phyloP scores from a whole-genome alignment of 257 asterid species.

The Capsicum chinense region DNA sequence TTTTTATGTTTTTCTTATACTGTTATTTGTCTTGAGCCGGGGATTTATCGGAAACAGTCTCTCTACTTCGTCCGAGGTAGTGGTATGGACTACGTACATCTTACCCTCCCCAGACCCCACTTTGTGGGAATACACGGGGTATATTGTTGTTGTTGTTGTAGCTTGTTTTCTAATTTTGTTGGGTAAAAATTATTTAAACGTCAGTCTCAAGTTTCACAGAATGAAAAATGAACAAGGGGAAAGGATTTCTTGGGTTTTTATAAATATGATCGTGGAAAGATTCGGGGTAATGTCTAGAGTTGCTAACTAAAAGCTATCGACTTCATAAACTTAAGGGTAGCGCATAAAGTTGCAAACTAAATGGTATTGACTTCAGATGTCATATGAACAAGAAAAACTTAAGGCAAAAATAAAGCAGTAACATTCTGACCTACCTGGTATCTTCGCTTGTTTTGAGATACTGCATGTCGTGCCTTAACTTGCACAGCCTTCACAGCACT shows the following conservation, averaged over 20 bases:
- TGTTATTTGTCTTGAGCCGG: too few species aligned
- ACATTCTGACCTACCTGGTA: constrained; percentile 70
- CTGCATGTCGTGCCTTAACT: constrained; percentile 91
- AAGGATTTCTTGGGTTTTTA: constrained; percentile 13
- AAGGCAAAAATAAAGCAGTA: neutral
- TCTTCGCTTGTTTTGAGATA: constrained; percentile 96
- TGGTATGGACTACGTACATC: too few species aligned
- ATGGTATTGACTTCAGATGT: constrained; percentile 20
- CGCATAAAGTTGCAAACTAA: neutral
- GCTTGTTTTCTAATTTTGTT: neutral
- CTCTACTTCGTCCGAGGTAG: too few species aligned
- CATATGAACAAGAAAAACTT: neutral
- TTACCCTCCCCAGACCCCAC: too few species aligned
- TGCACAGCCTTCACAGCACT: constrained; percentile 95
- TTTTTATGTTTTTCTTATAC: too few species aligned
- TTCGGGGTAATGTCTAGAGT: neutral
- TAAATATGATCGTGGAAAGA: neutral
- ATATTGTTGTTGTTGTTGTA: neutral
- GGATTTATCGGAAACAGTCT: too few species aligned
- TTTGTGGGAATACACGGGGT: too few species aligned
- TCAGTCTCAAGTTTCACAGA: constrained; percentile 10
- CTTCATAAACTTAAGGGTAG: neutral
- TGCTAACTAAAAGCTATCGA: constrained; percentile 22
- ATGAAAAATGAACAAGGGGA: neutral
- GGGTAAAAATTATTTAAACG: neutral